A percentile compares a stretch with the other conserved stretches of the same genome.
These are phyloP conservation scores for Podila clonocystis DNA, from an alignment of 192 early-diverging fungal species.

Conservation along the genomic window DNA sequence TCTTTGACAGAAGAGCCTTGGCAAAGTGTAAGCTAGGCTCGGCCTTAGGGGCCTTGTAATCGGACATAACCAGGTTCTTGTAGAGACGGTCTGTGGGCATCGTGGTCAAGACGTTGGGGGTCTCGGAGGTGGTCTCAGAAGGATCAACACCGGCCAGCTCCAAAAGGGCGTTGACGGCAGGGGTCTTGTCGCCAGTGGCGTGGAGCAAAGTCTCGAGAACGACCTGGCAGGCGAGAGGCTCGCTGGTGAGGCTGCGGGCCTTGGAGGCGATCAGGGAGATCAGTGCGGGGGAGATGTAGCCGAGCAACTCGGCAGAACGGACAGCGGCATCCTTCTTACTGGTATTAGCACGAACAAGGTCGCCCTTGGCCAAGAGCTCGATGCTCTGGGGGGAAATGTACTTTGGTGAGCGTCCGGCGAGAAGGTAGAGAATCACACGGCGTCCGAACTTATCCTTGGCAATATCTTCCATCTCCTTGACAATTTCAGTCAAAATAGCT, in stretches of 20 bases:
- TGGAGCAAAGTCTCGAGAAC: conserved; percentile 77
- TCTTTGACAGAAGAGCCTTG: conserved; percentile 31
- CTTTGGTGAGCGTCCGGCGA: conserved; percentile 78
- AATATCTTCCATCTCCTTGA: conserved; percentile 66
- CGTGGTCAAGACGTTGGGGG: conserved; percentile 50
- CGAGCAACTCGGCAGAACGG: conserved; percentile 75
- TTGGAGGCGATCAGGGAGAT: conserved; percentile 64
- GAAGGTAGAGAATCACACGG: conserved; percentile 83
- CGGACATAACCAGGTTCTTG: conserved; percentile 58
- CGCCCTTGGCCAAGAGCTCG: conserved; percentile 72
- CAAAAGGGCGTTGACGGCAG: conserved; percentile 54
- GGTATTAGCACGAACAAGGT: conserved; percentile 74
- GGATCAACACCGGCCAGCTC: conserved; percentile 49
- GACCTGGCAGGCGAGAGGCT: conserved; percentile 74
- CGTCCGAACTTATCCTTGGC: conserved; percentile 79
- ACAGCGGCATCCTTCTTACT: conserved; percentile 88
- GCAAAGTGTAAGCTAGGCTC: conserved; percentile 51
- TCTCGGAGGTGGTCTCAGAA: conserved; percentile 40
- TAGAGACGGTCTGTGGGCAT: conserved; percentile 61
- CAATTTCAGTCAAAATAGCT: conserved; percentile 71
- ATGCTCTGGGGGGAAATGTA: conserved; percentile 79
- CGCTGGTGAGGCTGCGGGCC: conserved; percentile 66
- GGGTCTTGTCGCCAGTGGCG: conserved; percentile 56
- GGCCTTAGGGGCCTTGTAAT: conserved; percentile 42
- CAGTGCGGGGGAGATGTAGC: conserved; percentile 67